Conservation (phyloP, 805 yeast genomes). For the Teunomyces funiuensis region DNA sequence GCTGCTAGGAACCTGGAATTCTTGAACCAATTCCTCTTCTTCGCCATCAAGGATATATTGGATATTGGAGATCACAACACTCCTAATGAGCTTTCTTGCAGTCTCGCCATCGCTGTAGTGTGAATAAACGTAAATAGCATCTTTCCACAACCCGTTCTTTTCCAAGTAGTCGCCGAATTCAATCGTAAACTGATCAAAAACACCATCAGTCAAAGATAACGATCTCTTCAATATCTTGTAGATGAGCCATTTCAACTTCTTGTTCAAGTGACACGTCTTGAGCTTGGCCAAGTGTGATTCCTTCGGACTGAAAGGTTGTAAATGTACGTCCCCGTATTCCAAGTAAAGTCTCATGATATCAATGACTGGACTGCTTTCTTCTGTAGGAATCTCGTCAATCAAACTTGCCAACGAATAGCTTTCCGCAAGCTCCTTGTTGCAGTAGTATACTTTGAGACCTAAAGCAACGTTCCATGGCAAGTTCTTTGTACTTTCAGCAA, state of each 20-base stretch:
- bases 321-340: not conserved
- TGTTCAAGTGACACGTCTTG: slow-evolving; percentile 21
- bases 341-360: slow-evolving; percentile 20
- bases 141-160: slow-evolving; percentile 48
- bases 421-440: slow-evolving; percentile 3
- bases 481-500: slow-evolving; percentile 38
- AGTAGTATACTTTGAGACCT: slow-evolving; percentile 59
- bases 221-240: slow-evolving; percentile 37
- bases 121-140: slow-evolving; percentile 62
- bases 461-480: slow-evolving; percentile 69
- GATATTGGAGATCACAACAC: slow-evolving; percentile 34
- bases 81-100: slow-evolving; percentile 42
- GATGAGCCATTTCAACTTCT: slow-evolving; percentile 52
- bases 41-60: slow-evolving; percentile 25
- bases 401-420: not conserved
- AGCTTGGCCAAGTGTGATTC: not conserved
- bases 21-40: slow-evolving; percentile 36
- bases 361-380: slow-evolving; percentile 14
- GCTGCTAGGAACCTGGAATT: slow-evolving; percentile 48
- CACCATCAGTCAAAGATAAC: slow-evolving; percentile 7
- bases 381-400: slow-evolving; percentile 9
- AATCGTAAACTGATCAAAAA: slow-evolving; percentile 26
- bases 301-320: slow-evolving; percentile 7
- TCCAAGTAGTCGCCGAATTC: slow-evolving; percentile 51
- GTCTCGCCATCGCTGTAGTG: slow-evolving; percentile 51